Percentiles rank a stretch among this genome's conserved stretches.
Evolutionary conservation across 805 yeast species (phyloP).

Genomic region (Lachancea kluyveri): DNA sequence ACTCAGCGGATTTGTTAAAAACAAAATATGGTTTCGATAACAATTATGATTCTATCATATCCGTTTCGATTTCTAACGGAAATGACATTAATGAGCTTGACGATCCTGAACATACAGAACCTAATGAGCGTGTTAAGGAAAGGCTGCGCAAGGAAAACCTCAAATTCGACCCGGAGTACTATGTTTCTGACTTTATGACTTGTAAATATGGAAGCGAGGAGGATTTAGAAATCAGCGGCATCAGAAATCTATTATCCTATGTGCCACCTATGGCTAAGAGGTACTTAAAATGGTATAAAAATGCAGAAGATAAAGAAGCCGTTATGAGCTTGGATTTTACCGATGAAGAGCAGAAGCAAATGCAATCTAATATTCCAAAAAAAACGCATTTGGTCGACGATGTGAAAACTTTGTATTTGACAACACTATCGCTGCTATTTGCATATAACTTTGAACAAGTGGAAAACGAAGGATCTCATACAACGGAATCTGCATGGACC

Average conservation of each 20-base stretch:
- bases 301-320: constrained; percentile 23
- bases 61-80: constrained; percentile 66
- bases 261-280: constrained; percentile 40
- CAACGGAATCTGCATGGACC: constrained; percentile 90
- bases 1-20: constrained; percentile 19
- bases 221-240: constrained; percentile 40
- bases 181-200: constrained; percentile 71
- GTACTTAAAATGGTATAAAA: constrained; percentile 45
- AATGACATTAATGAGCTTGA: constrained; percentile 87
- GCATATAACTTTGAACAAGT: constrained; percentile 70
- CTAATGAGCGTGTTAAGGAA: constrained; percentile 57
- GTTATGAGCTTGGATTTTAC: constrained; percentile 41
- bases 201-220: constrained; percentile 51
- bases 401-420: constrained; percentile 50
- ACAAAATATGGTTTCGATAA: constrained; percentile 76
- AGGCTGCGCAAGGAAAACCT: constrained; percentile 60
- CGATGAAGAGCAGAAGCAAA: constrained; percentile 54
- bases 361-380: constrained; percentile 59
- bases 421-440: constrained; percentile 63
- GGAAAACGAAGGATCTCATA: constrained; percentile 63
- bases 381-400: constrained; percentile 52
- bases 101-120: constrained; percentile 65
- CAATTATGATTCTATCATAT: constrained; percentile 53
- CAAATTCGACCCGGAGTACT: constrained; percentile 84
- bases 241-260: constrained; percentile 44